A percentile compares a stretch with the other conserved stretches of the same genome.
phyloP scores from a whole-genome alignment of 2,329 filamentous ascomycete genomes.

The Sporothrix variecibatus region DNA sequence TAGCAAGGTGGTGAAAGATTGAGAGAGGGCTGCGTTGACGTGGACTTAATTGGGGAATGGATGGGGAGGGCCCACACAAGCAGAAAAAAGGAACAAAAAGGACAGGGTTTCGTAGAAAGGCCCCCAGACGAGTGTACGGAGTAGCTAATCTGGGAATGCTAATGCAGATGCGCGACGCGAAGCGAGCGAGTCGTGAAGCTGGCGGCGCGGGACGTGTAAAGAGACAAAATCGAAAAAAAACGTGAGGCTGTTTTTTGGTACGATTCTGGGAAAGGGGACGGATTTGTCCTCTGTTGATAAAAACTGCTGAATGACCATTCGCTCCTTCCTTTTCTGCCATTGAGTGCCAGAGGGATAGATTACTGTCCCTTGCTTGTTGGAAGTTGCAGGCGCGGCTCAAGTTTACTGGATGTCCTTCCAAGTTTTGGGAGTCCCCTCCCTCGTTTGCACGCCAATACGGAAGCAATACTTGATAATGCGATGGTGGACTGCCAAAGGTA shows the following conservation, averaged over 20 bases:
- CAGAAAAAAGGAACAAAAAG: neutral
- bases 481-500: neutral
- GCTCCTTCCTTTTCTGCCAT: neutral
- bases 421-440: neutral
- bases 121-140: neutral
- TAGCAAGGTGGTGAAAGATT: neutral
- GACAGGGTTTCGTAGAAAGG: constrained; percentile 15
- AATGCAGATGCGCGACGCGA: constrained; percentile 18
- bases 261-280: neutral
- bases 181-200: constrained; percentile 9
- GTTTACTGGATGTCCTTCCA: neutral
- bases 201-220: neutral
- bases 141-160: neutral
- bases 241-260: neutral
- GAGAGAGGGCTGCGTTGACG: constrained; percentile 21
- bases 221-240: neutral
- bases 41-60: constrained; percentile 24
- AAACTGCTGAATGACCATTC: neutral
- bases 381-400: constrained; percentile 16
- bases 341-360: neutral
- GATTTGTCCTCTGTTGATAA: neutral
- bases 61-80: constrained; percentile 22
- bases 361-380: neutral
- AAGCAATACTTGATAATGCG: neutral
- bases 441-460: neutral